Percentiles rank a stretch among this genome's conserved stretches.
Conservation (phyloP, 495 filamentous ascomycete species). For the Durotheca rogersii region DNA sequence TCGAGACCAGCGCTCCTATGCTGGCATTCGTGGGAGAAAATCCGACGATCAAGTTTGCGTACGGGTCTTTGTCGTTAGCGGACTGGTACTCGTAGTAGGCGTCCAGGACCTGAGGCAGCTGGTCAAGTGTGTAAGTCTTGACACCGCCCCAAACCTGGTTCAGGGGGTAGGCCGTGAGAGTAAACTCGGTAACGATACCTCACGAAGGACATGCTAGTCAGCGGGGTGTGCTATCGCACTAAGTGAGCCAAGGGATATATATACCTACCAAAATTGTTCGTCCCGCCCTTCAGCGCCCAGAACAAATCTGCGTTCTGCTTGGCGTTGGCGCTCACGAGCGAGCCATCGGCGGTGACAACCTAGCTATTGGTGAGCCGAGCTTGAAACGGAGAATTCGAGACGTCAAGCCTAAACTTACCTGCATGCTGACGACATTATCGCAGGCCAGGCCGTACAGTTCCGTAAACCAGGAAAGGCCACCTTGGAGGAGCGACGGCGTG, state of each 20-base stretch:
- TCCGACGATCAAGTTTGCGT: slow-evolving; percentile 35
- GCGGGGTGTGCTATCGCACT: no score
- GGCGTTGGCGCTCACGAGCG: slow-evolving; percentile 49
- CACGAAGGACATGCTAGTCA: no score
- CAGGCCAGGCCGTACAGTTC: slow-evolving; percentile 57
- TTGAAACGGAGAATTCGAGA: no score
- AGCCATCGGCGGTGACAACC: slow-evolving; percentile 56
- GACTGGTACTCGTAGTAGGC: slow-evolving; percentile 29
- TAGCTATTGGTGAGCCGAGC: no score
- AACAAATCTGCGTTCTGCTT: slow-evolving; percentile 43
- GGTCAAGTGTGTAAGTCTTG: slow-evolving; percentile 36
- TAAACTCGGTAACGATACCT: slow-evolving; percentile 47
- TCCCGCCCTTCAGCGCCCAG: slow-evolving; percentile 48
- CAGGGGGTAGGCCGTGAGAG: slow-evolving; percentile 44
- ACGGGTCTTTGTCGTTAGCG: slow-evolving; percentile 25
- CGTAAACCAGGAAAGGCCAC: slow-evolving; percentile 51
- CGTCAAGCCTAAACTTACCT: no score
- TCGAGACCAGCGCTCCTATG: slow-evolving; percentile 31
- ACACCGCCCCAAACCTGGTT: slow-evolving; percentile 46
- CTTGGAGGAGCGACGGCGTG: slow-evolving; percentile 1
- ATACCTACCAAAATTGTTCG: slow-evolving; percentile 54
- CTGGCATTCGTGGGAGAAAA: slow-evolving; percentile 31
- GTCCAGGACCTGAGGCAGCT: slow-evolving; percentile 27
- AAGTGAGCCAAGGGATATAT: no score
- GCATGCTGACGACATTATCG: slow-evolving; percentile 55